These are phyloP conservation scores for Picochlorum sp. DNA, from an alignment of 139 green algal species.

Conservation along the genomic window DNA sequence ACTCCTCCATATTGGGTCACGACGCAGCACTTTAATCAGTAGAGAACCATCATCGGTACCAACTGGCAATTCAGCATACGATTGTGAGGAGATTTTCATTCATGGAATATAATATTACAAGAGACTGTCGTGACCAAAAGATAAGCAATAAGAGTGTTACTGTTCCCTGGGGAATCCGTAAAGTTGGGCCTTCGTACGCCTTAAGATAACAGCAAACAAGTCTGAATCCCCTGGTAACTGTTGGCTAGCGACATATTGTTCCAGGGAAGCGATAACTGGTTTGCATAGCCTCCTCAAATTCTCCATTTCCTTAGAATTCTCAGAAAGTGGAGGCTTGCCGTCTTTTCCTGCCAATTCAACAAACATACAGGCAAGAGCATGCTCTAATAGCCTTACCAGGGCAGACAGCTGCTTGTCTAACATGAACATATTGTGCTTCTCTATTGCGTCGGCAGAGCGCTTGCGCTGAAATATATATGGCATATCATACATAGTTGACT, in stretches of 20 bases:
- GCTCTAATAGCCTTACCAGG: neutral
- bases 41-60: too few species aligned
- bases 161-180: neutral
- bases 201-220: slow-evolving; percentile 15
- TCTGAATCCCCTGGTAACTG: neutral
- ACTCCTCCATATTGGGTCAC: too few species aligned
- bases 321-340: neutral
- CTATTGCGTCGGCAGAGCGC: neutral
- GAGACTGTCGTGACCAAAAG: too few species aligned
- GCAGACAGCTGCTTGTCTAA: neutral
- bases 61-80: too few species aligned
- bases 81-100: too few species aligned
- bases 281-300: slow-evolving; percentile 17
- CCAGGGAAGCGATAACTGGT: slow-evolving; percentile 6
- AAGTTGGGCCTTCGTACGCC: slow-evolving; percentile 13
- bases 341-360: neutral
- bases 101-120: too few species aligned
- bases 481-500: slow-evolving; percentile 5
- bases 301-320: slow-evolving; percentile 10
- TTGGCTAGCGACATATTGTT: neutral
- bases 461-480: neutral
- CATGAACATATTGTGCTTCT: neutral
- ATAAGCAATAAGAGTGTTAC: too few species aligned
- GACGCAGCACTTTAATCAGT: too few species aligned
- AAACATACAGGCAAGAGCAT: neutral